phyloP scores from a whole-genome alignment of 192 early-diverging fungal species.

The Podila verticillata region DNA sequence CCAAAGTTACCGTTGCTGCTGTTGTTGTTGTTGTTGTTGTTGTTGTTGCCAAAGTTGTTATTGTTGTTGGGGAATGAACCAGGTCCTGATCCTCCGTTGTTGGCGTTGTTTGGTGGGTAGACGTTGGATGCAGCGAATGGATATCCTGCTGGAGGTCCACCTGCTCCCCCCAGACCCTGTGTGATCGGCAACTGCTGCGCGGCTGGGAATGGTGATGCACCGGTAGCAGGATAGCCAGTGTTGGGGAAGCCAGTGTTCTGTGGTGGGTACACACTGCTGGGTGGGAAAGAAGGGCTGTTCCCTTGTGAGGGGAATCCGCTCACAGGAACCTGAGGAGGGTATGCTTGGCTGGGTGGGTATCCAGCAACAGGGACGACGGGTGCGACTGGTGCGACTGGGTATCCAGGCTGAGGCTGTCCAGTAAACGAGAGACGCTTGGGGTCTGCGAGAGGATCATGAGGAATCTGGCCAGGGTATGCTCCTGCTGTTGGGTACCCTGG shows the following conservation, averaged over 20 bases:
- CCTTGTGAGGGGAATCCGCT: slow-evolving; percentile 20
- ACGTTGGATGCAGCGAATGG: slow-evolving; percentile 18
- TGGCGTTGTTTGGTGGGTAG: slow-evolving; percentile 31
- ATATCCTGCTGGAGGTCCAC: slow-evolving; percentile 34
- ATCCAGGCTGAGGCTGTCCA: slow-evolving; percentile 28
- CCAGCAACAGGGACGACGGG: background rate
- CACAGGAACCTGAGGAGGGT: slow-evolving; percentile 21
- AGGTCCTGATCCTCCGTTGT: slow-evolving; percentile 4
- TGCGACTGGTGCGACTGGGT: slow-evolving; percentile 13
- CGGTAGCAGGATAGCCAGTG: background rate
- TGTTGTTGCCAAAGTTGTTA: slow-evolving; percentile 10
- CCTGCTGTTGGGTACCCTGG: slow-evolving; percentile 34
- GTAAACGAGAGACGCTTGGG: slow-evolving; percentile 35
- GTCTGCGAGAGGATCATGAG: slow-evolving; percentile 27
- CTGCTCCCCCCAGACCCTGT: slow-evolving; percentile 3
- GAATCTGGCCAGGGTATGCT: background rate
- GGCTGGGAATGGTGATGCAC: slow-evolving; percentile 20
- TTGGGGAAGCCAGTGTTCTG: background rate
- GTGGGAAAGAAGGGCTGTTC: slow-evolving; percentile 1
- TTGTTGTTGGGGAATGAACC: slow-evolving; percentile 23
- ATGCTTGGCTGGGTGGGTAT: slow-evolving; percentile 1
- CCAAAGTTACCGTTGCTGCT: slow-evolving; percentile 1
- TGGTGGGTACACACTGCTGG: slow-evolving; percentile 12
- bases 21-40: background rate
- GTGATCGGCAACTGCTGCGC: slow-evolving; percentile 22